These are phyloP conservation scores for Bryum argenteum DNA, from an alignment of 225 moss, liverwort and hornwort species.

Conservation along the genomic window DNA sequence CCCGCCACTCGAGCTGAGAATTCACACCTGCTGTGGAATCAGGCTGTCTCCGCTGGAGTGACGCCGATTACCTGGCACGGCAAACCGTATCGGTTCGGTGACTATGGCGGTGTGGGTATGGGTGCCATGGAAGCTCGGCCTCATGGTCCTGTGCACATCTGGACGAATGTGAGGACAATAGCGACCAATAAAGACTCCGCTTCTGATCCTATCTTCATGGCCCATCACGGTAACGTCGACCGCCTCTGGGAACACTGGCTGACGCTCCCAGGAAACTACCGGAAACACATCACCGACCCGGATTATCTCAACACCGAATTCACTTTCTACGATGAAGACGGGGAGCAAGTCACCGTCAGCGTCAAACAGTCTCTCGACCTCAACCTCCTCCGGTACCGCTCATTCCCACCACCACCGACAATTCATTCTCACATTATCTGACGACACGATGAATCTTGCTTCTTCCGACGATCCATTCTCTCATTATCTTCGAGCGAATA, in stretches of 20 bases:
- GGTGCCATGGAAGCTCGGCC: conserved; percentile 28
- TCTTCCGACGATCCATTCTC: no score
- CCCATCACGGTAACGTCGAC: conserved; percentile 41
- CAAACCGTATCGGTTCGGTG: conserved; percentile 33
- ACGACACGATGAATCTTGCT: no score
- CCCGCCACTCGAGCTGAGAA: conserved; percentile 21
- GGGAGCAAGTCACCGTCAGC: conserved; percentile 45
- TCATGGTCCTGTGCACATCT: conserved; percentile 41
- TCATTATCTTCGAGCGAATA: no score
- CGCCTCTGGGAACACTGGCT: conserved; percentile 46
- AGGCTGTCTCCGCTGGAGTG: background rate
- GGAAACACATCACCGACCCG: conserved; percentile 36
- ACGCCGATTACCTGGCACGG: conserved; percentile 32
- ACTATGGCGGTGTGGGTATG: conserved; percentile 31
- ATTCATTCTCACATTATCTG: no score
- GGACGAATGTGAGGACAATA: conserved; percentile 27
- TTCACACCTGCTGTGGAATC: conserved; percentile 29
- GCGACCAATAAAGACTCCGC: conserved; percentile 21
- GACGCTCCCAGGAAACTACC: conserved; percentile 10
- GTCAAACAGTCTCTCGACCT: conserved; percentile 42
- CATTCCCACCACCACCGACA: background rate
- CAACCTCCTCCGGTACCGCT: conserved; percentile 36
- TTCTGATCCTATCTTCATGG: conserved; percentile 30
- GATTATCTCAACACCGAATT: conserved; percentile 59
- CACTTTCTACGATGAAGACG: conserved; percentile 65